Percentiles rank a stretch among this genome's conserved stretches.
Evolutionary conservation across 1,284 basidiomycete species (phyloP).

Genomic region (Trametes versicolor): DNA sequence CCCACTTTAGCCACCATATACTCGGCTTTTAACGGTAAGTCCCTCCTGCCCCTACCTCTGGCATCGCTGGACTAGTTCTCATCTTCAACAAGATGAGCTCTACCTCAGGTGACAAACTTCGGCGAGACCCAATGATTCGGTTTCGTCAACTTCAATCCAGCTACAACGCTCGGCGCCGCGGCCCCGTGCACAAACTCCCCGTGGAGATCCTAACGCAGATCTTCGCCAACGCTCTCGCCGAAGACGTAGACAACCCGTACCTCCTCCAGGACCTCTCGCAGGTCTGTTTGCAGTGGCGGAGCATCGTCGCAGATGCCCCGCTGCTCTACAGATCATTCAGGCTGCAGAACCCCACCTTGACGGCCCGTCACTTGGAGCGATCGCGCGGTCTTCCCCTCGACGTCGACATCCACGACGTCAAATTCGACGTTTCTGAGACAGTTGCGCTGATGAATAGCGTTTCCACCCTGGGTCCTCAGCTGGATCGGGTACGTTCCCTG

Average conservation of each 20-base stretch:
- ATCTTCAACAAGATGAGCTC: no score
- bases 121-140: not conserved
- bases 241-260: not conserved
- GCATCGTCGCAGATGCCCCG: not conserved
- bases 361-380: not conserved
- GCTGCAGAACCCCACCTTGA: not conserved
- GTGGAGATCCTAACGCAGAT: not conserved
- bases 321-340: not conserved
- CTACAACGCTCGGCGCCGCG: not conserved
- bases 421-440: no score
- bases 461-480: not conserved
- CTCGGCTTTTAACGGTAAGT: no score
- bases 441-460: not conserved
- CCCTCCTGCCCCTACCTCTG: no score
- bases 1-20: no score
- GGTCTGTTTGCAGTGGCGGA: not conserved
- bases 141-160: not conserved
- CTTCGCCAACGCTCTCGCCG: not conserved
- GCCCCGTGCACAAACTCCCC: not conserved
- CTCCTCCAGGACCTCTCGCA: not conserved
- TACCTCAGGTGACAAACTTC: no score
- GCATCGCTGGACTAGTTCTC: no score
- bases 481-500: not conserved
- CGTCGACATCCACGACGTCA: not conserved
- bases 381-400: not conserved